These are phyloP conservation scores for Globisporangium mamillatum DNA, from an alignment of 352 stramenopile species.

Conservation along the genomic window DNA sequence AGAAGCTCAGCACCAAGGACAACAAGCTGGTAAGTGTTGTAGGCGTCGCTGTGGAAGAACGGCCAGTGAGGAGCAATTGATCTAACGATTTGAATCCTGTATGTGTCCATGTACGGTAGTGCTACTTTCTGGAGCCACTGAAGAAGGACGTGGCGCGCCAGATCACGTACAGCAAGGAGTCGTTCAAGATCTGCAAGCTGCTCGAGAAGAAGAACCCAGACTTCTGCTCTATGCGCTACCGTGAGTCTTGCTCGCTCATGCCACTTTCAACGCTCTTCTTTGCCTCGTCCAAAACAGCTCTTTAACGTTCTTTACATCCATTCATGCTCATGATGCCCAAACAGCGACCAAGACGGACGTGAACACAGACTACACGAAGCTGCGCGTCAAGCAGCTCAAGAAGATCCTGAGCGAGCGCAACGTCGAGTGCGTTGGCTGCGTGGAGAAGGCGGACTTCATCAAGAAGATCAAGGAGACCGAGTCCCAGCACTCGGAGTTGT, in stretches of 20 bases:
- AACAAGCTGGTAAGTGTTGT: conserved; percentile 80
- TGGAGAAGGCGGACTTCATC: conserved; percentile 95
- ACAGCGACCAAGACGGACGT: conserved; percentile 92
- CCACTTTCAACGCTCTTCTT: not conserved
- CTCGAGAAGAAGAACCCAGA: conserved; percentile 94
- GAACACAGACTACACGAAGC: conserved; percentile 93
- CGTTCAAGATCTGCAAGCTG: conserved; percentile 91
- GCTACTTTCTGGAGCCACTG: conserved; percentile 93
- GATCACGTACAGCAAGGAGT: conserved; percentile 91
- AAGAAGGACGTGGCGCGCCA: conserved; percentile 94
- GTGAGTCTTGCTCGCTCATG: conserved; percentile 39
- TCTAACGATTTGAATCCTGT: not conserved
- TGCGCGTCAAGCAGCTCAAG: conserved; percentile 95
- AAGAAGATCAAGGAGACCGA: conserved; percentile 93
- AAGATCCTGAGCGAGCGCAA: conserved; percentile 92
- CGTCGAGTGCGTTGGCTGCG: conserved; percentile 90
- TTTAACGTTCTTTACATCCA: not conserved
- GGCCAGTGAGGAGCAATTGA: not conserved
- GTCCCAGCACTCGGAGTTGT: conserved; percentile 76
- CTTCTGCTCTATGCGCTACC: conserved; percentile 93
- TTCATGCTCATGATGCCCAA: not conserved
- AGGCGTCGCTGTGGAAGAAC: not conserved
- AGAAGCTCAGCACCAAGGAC: conserved; percentile 86
- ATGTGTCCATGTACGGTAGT: conserved; percentile 39
- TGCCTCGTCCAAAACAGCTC: not conserved